Evolutionary conservation across 305 asterid species (phyloP), one percentile per base, ranked within the genome.

Genomic region (Withania somnifera): DNA sequence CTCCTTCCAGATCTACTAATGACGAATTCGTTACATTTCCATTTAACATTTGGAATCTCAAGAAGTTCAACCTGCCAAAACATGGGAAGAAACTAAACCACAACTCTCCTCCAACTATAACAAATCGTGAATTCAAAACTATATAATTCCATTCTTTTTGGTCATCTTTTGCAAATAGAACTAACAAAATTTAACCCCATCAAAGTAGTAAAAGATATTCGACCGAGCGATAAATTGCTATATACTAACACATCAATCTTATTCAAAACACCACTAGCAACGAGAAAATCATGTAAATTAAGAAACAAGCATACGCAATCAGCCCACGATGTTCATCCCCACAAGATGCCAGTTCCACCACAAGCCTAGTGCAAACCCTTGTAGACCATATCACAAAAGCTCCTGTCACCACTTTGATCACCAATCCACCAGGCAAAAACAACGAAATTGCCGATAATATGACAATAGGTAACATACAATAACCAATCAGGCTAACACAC

Each of bases 321-420:
- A 94, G 88, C 9, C 97, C 97, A 7, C 94, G 87, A 67, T 93
- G 97, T 83, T 94, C 98, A 19, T 94, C 97, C 36, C 98, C 98
- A 52, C 90, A 95, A 60, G 89, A 91, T n/a, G 98, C 95, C 56
- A 95, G 87, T 91, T 95, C 98, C 69, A 95, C 98, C 73, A 92
- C 92, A 87, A 95, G 86, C 86, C 95, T 90, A 22, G 98, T 89
- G 89, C 98, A 95, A 51, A 91, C 98, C 24, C 98, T 89, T 4
- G 97, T 92, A 24, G 98, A 91, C 98, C 97, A 95, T 64, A 95
- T 80, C 84, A 92, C 97, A 57, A 90, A 90, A 81, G 92, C 51
- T 78, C 95, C 97, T 1, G 94, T 84, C 17, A 86, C 81, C 83
- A 89, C 88, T 92, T 90, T 91, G 71, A 95, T 90, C 67, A 68